These are phyloP conservation scores for Parathielavia appendiculata DNA, from an alignment of 495 filamentous ascomycete genomes.

Conservation along the genomic window DNA sequence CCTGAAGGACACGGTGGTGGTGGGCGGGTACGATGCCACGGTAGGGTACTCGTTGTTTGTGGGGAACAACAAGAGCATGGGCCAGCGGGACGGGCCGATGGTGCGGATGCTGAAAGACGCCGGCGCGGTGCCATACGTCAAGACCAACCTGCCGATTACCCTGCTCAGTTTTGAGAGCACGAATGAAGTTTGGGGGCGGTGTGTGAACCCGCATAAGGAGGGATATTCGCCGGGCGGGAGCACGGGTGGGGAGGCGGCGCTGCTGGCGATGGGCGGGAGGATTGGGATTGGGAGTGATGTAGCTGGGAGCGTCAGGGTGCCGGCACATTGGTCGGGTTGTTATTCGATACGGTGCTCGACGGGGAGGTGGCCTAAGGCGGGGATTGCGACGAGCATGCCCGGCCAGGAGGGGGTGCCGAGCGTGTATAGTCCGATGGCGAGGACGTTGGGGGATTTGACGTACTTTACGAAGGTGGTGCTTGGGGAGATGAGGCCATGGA, in stretches of 20 bases:
- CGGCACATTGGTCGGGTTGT: conserved; percentile 87
- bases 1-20: conserved; percentile 80
- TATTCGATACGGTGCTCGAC: conserved; percentile 89
- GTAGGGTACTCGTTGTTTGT: conserved; percentile 76
- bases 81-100: conserved; percentile 75
- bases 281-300: conserved; percentile 95
- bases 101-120: conserved; percentile 80
- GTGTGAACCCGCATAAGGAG: conserved; percentile 74
- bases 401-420: conserved; percentile 89
- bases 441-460: conserved; percentile 75
- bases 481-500: conserved; percentile 77
- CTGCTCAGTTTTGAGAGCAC: conserved; percentile 87
- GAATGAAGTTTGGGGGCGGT: conserved; percentile 84
- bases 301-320: conserved; percentile 82
- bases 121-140: conserved; percentile 93
- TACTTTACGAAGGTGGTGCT: conserved; percentile 81
- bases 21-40: conserved; percentile 80
- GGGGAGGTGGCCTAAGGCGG: conserved; percentile 88
- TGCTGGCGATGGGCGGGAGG: conserved; percentile 82
- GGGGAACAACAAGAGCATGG: conserved; percentile 50
- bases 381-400: conserved; percentile 82
- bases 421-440: conserved; percentile 90
- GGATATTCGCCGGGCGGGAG: conserved; percentile 88
- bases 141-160: conserved; percentile 90
- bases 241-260: conserved; percentile 81